Conservation (phyloP, 1,284 basidiomycete species). For the Sporisorium sorghi region DNA sequence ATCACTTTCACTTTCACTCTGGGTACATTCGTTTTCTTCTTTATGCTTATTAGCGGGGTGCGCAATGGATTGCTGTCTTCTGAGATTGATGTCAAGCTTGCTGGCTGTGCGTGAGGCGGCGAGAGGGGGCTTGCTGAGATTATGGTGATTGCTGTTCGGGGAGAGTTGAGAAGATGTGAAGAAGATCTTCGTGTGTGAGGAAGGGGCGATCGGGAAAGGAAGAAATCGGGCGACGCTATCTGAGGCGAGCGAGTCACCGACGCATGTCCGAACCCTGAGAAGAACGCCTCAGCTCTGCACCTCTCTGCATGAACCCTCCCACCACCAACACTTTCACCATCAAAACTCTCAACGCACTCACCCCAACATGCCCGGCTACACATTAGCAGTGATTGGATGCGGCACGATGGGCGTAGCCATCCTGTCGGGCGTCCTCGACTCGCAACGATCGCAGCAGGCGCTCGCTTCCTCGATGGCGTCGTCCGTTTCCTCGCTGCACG, state of each 20-base stretch:
- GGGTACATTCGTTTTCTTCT: conserved; percentile 36
- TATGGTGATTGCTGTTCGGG: not conserved
- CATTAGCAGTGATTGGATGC: conserved; percentile 73
- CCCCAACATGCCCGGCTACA: conserved; percentile 54
- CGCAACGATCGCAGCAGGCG: conserved; percentile 40
- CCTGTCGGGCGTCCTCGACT: conserved; percentile 84
- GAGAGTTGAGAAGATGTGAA: not conserved
- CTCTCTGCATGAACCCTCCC: conserved; percentile 15
- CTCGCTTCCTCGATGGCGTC: conserved; percentile 33
- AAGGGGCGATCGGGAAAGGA: conserved; percentile 11
- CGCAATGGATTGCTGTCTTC: not conserved
- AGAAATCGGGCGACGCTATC: conserved; percentile 16
- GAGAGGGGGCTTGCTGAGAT: not conserved
- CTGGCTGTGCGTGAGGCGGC: not conserved
- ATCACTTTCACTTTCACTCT: conserved; percentile 59
- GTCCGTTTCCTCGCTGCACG: conserved; percentile 34
- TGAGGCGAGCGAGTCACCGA: conserved; percentile 12
- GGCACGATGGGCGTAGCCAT: conserved; percentile 99
- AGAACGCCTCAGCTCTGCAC: conserved; percentile 9
- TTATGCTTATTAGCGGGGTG: not conserved
- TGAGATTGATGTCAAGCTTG: not conserved
- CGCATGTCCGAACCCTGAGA: conserved; percentile 22
- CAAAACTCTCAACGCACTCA: too few relatives aligned
- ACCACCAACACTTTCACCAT: conserved; percentile 2
- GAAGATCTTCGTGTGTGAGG: not conserved